phyloP scores from a whole-genome alignment of 257 asterid genomes.

The Verbascum thapsus region DNA sequence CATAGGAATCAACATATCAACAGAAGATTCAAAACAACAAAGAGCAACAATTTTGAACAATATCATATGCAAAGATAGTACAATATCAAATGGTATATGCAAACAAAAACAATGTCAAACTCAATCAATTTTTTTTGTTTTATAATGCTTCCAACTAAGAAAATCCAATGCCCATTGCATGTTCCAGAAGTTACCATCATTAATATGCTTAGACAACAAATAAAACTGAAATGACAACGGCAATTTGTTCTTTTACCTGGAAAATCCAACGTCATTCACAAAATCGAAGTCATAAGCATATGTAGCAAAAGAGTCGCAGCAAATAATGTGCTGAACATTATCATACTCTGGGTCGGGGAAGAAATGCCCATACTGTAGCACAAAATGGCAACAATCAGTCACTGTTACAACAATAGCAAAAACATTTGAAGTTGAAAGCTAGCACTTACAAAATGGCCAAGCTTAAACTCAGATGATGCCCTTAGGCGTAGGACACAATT shows the following conservation, averaged over 20 bases:
- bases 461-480: slow-evolving; percentile 90
- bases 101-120: slow-evolving; percentile 11
- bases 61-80: background rate
- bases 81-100: background rate
- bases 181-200: slow-evolving; percentile 28
- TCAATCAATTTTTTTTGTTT: slow-evolving; percentile 14
- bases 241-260: slow-evolving; percentile 58
- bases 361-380: slow-evolving; percentile 95
- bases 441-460: slow-evolving; percentile 75
- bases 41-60: background rate
- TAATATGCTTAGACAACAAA: slow-evolving; percentile 19
- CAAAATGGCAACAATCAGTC: slow-evolving; percentile 35
- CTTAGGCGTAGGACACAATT: slow-evolving; percentile 91
- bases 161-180: slow-evolving; percentile 5
- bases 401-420: slow-evolving; percentile 22
- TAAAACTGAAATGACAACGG: slow-evolving; percentile 20
- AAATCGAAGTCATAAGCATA: slow-evolving; percentile 97
- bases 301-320: slow-evolving; percentile 95
- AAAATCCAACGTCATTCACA: slow-evolving; percentile 65
- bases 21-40: background rate
- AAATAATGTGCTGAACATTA: slow-evolving; percentile 93
- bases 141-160: slow-evolving; percentile 18
- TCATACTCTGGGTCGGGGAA: slow-evolving; percentile 98
- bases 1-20: slow-evolving; percentile 8
- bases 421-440: slow-evolving; percentile 17